Base-by-base conservation (phyloP, 495 filamentous ascomycete species). In the Melanomma pulvis-pyrius region DNA sequence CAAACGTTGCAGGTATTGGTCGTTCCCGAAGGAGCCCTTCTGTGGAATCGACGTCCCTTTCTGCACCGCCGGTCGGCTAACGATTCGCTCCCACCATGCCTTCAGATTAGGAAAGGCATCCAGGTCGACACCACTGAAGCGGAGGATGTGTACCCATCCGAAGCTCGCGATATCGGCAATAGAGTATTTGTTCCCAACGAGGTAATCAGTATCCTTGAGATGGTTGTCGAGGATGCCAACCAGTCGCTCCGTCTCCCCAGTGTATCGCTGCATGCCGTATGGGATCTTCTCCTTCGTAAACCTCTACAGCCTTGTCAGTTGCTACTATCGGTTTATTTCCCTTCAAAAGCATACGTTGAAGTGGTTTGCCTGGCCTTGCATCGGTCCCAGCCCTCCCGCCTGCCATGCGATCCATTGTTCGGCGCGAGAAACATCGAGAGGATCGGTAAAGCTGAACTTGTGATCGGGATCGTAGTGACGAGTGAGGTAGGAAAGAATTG, bases 341-440 rank as follows among this genome's bases (percentile, higher is more conserved):
- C 39, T 11, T 32, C 19, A n/a, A 22, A 7, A 3, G 51, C 61
- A 13, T 41, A 65, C 61, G 61, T 71, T 73, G 71, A 76, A 78
- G 58, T 78, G 75, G 59, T 77, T 77, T 1, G 72, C 72, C 53
- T 77, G 74, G 1, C 74, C 75, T 61, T 77, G 76, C 76, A 76
- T 76, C 2, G 76, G 76, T 21, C 76, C 76, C 1, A 78, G 57
- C 1, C 76, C 76, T 6, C 74, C 76, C 46, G 73, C 69, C 61
- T 76, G 76, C 76, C 76, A 78, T 15, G 76, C 73, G 47, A 78
- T 72, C 76, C 76, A 78, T 69, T 78, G 76, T 58, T 78, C 76
- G 15, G 65, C 65, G 1, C 67, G 65, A 26, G 65, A 73, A n/a
- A 74, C 39, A 29, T 78, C 74, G 11, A 70, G 59, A 46, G 68